A percentile compares a stretch with the other conserved stretches of the same genome.
Conservation (phyloP, 2,329 filamentous ascomycete species). For the Fusarium sp. region DNA sequence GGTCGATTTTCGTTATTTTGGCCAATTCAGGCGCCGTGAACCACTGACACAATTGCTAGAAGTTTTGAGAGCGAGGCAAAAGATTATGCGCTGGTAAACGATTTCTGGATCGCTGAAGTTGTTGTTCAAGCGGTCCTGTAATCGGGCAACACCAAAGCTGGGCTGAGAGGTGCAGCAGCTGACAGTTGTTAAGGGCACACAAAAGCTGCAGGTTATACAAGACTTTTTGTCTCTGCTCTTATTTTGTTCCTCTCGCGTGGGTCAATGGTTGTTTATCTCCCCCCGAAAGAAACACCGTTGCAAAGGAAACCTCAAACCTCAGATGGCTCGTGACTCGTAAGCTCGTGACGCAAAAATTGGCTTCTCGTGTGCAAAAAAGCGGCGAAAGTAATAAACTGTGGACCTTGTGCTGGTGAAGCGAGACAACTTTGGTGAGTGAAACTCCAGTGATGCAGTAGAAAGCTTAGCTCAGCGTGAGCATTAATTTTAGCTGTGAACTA, state of each 20-base stretch:
- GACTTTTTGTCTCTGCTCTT: conserved; percentile 10
- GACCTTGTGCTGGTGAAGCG: conserved; percentile 36
- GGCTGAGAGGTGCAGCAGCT: conserved; percentile 26
- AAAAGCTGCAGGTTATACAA: conserved; percentile 25
- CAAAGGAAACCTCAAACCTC: conserved; percentile 23
- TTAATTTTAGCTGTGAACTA: conserved; percentile 19
- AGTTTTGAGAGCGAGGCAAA: background rate
- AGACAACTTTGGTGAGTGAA: conserved; percentile 26
- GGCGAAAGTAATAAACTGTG: conserved; percentile 34
- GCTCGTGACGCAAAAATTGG: conserved; percentile 40
- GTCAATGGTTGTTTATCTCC: conserved; percentile 15
- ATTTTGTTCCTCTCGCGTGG: conserved; percentile 23
- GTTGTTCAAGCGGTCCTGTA: background rate
- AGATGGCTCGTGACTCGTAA: conserved; percentile 39
- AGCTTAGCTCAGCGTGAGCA: conserved; percentile 40
- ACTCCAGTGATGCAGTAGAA: conserved; percentile 28
- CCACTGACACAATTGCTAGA: background rate
- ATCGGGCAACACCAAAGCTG: conserved; percentile 19
- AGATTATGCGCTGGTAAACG: background rate
- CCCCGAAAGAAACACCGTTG: conserved; percentile 18
- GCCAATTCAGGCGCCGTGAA: conserved; percentile 3
- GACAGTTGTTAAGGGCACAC: conserved; percentile 19
- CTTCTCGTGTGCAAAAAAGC: conserved; percentile 30
- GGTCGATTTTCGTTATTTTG: background rate
- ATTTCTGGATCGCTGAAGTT: conserved; percentile 4